phyloP scores from a whole-genome alignment of 139 green algal species.

The Tetradesmus obliquus region DNA sequence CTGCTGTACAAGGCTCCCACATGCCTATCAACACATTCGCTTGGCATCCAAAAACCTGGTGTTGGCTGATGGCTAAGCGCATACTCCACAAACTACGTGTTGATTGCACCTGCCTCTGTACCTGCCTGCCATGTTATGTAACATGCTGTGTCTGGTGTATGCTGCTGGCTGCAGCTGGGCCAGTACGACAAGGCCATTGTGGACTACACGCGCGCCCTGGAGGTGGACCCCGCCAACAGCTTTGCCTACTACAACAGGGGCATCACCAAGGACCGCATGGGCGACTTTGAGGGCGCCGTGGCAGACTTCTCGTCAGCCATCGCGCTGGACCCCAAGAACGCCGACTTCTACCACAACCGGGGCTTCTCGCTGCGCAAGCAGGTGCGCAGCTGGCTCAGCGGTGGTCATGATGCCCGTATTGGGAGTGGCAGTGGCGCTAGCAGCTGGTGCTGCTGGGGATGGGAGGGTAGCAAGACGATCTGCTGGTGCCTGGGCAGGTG shows the following conservation, averaged over 20 bases:
- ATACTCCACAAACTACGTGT: not conserved
- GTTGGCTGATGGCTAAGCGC: not conserved
- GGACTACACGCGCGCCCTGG: slow-evolving; percentile 80
- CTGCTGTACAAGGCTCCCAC: not conserved
- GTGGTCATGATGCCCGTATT: not conserved
- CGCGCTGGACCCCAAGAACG: slow-evolving; percentile 71
- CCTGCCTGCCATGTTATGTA: not conserved
- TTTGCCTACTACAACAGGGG: slow-evolving; percentile 90
- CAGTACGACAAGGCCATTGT: slow-evolving; percentile 66
- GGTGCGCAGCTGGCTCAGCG: slow-evolving; percentile 49
- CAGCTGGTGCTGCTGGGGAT: not conserved
- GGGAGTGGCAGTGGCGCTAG: not conserved
- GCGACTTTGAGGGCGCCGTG: slow-evolving; percentile 72
- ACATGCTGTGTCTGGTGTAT: not conserved
- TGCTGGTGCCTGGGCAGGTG: too few species aligned
- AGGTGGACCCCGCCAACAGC: slow-evolving; percentile 69
- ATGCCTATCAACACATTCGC: too few species aligned
- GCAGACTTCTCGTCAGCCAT: slow-evolving; percentile 83
- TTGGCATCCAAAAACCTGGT: not conserved
- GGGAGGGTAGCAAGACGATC: too few species aligned
- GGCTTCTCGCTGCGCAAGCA: slow-evolving; percentile 90
- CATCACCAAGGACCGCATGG: slow-evolving; percentile 74
- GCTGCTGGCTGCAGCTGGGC: slow-evolving; percentile 55
- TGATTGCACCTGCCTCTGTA: not conserved
- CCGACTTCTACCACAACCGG: slow-evolving; percentile 93